A percentile compares a stretch with the other conserved stretches of the same genome.
Evolutionary conservation across 768 basidiomycete species (phyloP).

Genomic region (Trametopsis cervina): DNA sequence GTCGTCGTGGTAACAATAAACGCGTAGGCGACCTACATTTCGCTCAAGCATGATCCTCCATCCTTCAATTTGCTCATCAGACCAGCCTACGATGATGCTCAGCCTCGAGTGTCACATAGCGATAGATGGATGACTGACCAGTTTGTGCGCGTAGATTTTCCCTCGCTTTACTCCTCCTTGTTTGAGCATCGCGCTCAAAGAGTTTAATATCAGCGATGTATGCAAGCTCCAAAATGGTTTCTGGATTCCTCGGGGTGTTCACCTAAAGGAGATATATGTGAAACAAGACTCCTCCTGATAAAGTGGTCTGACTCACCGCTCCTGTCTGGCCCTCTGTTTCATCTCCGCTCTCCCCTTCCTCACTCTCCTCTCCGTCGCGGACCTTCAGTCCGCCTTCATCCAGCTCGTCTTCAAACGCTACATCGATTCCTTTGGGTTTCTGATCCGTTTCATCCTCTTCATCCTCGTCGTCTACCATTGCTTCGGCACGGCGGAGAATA

Average conservation of each 20-base stretch:
- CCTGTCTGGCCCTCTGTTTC: slow-evolving; percentile 23
- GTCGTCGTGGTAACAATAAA: neutral
- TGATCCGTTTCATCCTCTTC: slow-evolving; percentile 29
- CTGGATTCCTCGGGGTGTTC: slow-evolving; percentile 28
- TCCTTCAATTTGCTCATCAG: slow-evolving; percentile 85
- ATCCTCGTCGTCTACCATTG: slow-evolving; percentile 55
- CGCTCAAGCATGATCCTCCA: slow-evolving; percentile 88
- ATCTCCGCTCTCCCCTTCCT: slow-evolving; percentile 26
- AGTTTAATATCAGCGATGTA: slow-evolving; percentile 70
- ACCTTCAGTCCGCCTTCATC: slow-evolving; percentile 41
- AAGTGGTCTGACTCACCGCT: slow-evolving; percentile 2
- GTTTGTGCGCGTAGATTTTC: slow-evolving; percentile 63
- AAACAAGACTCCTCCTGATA: neutral
- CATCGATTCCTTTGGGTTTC: slow-evolving; percentile 20
- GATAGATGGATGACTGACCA: too few relatives aligned
- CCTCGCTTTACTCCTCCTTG: slow-evolving; percentile 62
- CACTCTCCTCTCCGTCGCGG: slow-evolving; percentile 55
- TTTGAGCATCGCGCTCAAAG: slow-evolving; percentile 72
- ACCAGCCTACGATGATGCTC: slow-evolving; percentile 44
- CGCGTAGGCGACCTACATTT: slow-evolving; percentile 59
- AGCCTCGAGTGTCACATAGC: neutral
- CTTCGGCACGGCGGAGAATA: slow-evolving; percentile 72
- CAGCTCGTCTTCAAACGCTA: slow-evolving; percentile 49
- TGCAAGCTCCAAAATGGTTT: slow-evolving; percentile 67
- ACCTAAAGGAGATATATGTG: neutral